These are phyloP conservation scores for Heteromeles arbutifolia DNA, from an alignment of 306 rosid species.

Conservation along the genomic window DNA sequence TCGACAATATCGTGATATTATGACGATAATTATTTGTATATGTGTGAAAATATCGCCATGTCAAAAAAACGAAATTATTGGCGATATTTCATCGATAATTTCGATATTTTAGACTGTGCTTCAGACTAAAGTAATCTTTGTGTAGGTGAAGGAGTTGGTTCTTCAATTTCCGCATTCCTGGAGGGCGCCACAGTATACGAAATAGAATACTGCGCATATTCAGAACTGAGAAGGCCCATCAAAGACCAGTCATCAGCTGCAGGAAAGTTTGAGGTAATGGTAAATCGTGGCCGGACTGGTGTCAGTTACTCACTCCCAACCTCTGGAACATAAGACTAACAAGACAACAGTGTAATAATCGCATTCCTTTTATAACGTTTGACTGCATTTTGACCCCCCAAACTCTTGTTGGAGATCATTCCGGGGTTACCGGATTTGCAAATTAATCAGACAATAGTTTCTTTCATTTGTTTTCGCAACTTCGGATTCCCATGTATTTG, in stretches of 20 bases:
- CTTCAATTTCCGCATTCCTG: conserved; percentile 46
- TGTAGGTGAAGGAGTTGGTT: conserved; percentile 83
- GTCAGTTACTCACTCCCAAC: conserved; percentile 17
- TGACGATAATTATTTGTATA: too few relatives aligned
- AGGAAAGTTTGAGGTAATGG: conserved; percentile 58
- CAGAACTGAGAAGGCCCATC: conserved; percentile 65
- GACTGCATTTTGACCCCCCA: conserved; percentile 1
- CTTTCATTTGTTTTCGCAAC: background rate
- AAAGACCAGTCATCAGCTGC: conserved; percentile 26
- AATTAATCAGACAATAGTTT: background rate
- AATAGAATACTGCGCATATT: conserved; percentile 63
- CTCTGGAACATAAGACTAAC: background rate
- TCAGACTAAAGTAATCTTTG: too few relatives aligned
- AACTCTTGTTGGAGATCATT: background rate
- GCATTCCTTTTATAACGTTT: background rate
- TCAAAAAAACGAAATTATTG: too few relatives aligned
- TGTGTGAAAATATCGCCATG: too few relatives aligned
- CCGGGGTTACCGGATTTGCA: background rate
- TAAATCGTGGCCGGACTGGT: conserved; percentile 35
- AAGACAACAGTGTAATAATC: background rate
- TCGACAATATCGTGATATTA: too few relatives aligned
- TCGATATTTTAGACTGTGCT: too few relatives aligned
- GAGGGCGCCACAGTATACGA: conserved; percentile 40
- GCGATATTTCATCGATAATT: too few relatives aligned
- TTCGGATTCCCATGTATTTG: background rate